These are phyloP conservation scores for Linnemannia elongata DNA, from an alignment of 192 early-diverging fungal genomes.

Conservation along the genomic window DNA sequence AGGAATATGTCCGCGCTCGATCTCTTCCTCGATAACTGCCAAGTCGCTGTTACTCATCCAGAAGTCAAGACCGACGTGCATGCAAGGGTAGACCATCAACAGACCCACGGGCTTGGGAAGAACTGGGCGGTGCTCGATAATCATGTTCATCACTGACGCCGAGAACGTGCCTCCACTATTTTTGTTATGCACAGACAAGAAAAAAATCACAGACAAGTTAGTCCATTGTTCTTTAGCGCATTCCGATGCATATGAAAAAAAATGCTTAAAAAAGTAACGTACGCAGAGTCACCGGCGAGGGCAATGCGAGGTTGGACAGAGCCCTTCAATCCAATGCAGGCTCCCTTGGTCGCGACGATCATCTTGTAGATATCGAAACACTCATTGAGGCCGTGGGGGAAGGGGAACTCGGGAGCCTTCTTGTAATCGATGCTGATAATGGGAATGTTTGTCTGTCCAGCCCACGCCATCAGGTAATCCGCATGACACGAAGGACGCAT, in stretches of 20 bases:
- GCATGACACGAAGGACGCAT: constrained; percentile 92
- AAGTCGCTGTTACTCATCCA: constrained; percentile 80
- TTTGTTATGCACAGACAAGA: neutral
- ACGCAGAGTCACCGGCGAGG: constrained; percentile 94
- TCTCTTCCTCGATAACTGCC: constrained; percentile 54
- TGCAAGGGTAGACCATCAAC: constrained; percentile 90
- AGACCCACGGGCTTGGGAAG: constrained; percentile 82
- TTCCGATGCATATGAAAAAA: neutral
- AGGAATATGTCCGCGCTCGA: constrained; percentile 32
- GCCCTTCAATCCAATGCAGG: constrained; percentile 80
- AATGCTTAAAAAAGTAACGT: constrained; percentile 55
- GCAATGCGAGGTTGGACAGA: constrained; percentile 76
- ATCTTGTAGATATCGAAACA: constrained; percentile 89
- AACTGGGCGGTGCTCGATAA: constrained; percentile 67
- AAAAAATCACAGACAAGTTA: neutral
- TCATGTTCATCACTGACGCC: constrained; percentile 82
- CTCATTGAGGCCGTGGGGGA: constrained; percentile 90
- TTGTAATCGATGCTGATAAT: constrained; percentile 91
- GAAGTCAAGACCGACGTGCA: constrained; percentile 92
- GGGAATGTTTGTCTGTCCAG: constrained; percentile 76
- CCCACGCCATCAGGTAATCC: constrained; percentile 87
- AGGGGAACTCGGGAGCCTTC: constrained; percentile 97
- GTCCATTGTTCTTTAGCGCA: too few species aligned
- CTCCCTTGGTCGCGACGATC: constrained; percentile 83
- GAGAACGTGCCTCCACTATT: constrained; percentile 90